Conservation (phyloP, 2,329 filamentous ascomycete species). For the Paecilomyces variotii region DNA sequence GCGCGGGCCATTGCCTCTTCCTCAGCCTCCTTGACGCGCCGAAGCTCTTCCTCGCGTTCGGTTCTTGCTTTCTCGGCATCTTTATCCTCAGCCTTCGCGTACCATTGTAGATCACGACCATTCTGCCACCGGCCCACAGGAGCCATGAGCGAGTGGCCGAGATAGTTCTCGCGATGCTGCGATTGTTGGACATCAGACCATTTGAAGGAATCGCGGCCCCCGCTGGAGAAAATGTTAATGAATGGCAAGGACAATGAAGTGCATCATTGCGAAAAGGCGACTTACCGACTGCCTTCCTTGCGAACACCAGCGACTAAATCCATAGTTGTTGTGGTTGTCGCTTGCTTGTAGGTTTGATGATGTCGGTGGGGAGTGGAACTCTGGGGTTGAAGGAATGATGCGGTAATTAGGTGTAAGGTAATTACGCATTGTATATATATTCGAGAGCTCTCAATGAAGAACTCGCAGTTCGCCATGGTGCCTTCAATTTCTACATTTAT, state of each 20-base stretch:
- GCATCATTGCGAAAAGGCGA: not conserved
- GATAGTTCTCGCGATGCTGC: conserved; percentile 78
- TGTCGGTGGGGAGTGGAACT: not conserved
- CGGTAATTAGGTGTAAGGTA: not conserved
- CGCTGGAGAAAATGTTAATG: conserved; percentile 41
- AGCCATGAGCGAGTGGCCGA: conserved; percentile 86
- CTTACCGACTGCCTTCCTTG: conserved; percentile 71
- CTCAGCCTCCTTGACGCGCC: conserved; percentile 79
- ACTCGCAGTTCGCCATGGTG: not conserved
- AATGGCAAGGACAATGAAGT: not conserved
- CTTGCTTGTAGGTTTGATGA: not conserved
- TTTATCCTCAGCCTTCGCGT: conserved; percentile 51
- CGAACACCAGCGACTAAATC: conserved; percentile 88
- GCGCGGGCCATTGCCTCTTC: conserved; percentile 82
- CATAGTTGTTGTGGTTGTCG: conserved; percentile 47
- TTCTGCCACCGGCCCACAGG: conserved; percentile 90
- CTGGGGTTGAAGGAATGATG: not conserved
- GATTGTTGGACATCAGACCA: conserved; percentile 92
- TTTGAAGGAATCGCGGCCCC: conserved; percentile 84
- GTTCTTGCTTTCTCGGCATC: conserved; percentile 40
- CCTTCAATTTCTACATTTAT: not conserved
- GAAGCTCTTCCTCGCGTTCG: conserved; percentile 69
- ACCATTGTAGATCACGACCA: conserved; percentile 61
- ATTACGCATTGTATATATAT: not conserved
- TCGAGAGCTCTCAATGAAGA: not conserved